These are phyloP conservation scores for Iris pallida DNA, from an alignment of 116 monocot species.

Conservation along the genomic window DNA sequence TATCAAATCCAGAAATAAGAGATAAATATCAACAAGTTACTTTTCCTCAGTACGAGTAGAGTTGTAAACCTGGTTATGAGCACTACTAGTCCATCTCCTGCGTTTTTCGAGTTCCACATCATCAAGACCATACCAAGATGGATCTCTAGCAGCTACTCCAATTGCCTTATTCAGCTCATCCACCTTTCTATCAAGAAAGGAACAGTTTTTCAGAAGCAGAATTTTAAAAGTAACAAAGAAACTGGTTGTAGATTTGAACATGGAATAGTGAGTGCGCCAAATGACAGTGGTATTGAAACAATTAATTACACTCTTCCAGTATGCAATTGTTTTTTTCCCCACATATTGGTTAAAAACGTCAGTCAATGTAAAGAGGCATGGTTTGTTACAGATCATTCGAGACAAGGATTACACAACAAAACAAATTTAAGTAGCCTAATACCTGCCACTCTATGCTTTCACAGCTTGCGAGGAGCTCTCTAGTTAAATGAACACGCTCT, in stretches of 20 bases:
- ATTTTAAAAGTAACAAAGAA: background rate
- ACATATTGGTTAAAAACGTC: too few species aligned
- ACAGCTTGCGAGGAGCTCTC: slow-evolving; percentile 66
- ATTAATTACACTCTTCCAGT: too few species aligned
- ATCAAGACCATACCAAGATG: slow-evolving; percentile 66
- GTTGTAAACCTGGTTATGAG: slow-evolving; percentile 80
- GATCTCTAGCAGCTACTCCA: slow-evolving; percentile 76
- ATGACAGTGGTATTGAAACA: too few species aligned
- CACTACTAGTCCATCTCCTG: slow-evolving; percentile 65
- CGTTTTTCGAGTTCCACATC: slow-evolving; percentile 71
- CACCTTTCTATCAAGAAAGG: slow-evolving; percentile 58
- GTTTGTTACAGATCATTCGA: background rate
- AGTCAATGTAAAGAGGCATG: background rate
- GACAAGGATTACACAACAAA: background rate
- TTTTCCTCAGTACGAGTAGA: too few species aligned
- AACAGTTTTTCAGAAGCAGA: slow-evolving; percentile 6
- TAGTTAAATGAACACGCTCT: slow-evolving; percentile 70
- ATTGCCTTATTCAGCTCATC: slow-evolving; percentile 92
- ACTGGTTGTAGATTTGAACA: too few species aligned
- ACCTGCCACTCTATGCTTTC: slow-evolving; percentile 94
- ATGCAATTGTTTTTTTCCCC: too few species aligned
- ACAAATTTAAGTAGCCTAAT: slow-evolving; percentile 1
- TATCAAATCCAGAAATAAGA: background rate
- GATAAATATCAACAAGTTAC: slow-evolving; percentile 21
- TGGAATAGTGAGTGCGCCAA: too few species aligned